Percentiles rank a stretch among this genome's conserved stretches.
phyloP scores from a whole-genome alignment of 192 early-diverging fungal genomes.

The Backusella macrospora region DNA sequence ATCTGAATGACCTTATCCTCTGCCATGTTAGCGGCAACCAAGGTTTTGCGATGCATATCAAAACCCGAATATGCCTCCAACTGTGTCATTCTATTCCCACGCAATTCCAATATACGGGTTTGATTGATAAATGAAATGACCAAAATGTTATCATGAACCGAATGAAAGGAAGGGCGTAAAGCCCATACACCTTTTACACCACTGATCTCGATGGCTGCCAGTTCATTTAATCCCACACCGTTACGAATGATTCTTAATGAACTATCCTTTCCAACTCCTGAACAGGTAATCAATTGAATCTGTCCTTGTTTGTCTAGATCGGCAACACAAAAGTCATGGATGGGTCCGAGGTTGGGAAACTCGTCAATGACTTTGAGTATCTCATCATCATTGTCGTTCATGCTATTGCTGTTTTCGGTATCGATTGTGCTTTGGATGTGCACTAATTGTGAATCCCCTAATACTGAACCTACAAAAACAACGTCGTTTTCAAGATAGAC shows the following conservation, averaged over 20 bases:
- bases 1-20: slow-evolving; percentile 66
- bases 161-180: slow-evolving; percentile 53
- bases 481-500: slow-evolving; percentile 71
- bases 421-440: slow-evolving; percentile 41
- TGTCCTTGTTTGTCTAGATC: slow-evolving; percentile 68
- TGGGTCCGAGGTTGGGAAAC: slow-evolving; percentile 81
- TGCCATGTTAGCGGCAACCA: slow-evolving; percentile 48
- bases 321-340: slow-evolving; percentile 85
- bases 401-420: slow-evolving; percentile 13
- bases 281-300: slow-evolving; percentile 85
- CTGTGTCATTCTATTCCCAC: slow-evolving; percentile 30
- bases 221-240: slow-evolving; percentile 85
- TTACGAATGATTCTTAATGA: slow-evolving; percentile 84
- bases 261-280: slow-evolving; percentile 73
- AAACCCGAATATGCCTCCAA: slow-evolving; percentile 45
- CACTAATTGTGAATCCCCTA: slow-evolving; percentile 85
- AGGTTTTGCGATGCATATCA: slow-evolving; percentile 42
- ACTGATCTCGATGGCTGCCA: slow-evolving; percentile 61
- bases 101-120: slow-evolving; percentile 59
- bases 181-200: slow-evolving; percentile 81
- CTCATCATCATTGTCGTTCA: slow-evolving; percentile 46
- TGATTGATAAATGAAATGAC: slow-evolving; percentile 73
- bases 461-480: slow-evolving; percentile 85
- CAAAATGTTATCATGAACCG: slow-evolving; percentile 48
- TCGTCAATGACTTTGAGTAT: slow-evolving; percentile 65